Evolutionary conservation across 441 rosid genomes (phyloP).

Genomic region (Pelargonium citronellum): DNA sequence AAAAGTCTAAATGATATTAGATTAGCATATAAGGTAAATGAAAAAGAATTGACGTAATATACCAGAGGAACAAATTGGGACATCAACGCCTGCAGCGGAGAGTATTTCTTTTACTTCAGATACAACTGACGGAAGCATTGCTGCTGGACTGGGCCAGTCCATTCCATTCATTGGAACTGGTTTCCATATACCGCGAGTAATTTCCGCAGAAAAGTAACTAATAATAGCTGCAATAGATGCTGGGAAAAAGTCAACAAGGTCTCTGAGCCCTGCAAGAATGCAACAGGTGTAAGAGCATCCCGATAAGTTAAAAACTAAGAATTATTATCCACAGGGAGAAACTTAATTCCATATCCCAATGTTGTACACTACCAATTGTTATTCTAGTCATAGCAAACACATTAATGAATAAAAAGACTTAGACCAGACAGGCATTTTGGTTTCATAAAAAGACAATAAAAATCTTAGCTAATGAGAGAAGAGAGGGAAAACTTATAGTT

Average conservation of each 20-base stretch:
- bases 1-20: too few relatives aligned
- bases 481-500: not conserved
- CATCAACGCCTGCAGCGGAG: constrained; percentile 44
- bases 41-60: constrained; percentile 9
- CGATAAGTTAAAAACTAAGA: not conserved
- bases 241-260: constrained; percentile 62
- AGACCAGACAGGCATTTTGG: constrained; percentile 12
- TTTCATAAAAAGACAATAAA: constrained; percentile 3
- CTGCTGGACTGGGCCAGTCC: constrained; percentile 70
- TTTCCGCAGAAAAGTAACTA: constrained; percentile 58
- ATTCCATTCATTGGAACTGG: constrained; percentile 67
- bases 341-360: not conserved
- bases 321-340: not conserved
- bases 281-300: constrained; percentile 3
- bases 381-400: not conserved
- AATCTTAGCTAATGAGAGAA: not conserved
- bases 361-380: not conserved
- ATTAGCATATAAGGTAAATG: not conserved
- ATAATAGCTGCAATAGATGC: constrained; percentile 53
- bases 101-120: constrained; percentile 54
- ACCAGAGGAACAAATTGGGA: constrained; percentile 42
- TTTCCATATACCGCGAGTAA: constrained; percentile 61
- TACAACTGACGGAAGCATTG: constrained; percentile 39
- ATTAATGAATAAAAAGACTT: constrained; percentile 1
- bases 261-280: constrained; percentile 49